These are phyloP conservation scores for Cladobotryum protrusum DNA, from an alignment of 2,329 filamentous ascomycete species.

Conservation along the genomic window DNA sequence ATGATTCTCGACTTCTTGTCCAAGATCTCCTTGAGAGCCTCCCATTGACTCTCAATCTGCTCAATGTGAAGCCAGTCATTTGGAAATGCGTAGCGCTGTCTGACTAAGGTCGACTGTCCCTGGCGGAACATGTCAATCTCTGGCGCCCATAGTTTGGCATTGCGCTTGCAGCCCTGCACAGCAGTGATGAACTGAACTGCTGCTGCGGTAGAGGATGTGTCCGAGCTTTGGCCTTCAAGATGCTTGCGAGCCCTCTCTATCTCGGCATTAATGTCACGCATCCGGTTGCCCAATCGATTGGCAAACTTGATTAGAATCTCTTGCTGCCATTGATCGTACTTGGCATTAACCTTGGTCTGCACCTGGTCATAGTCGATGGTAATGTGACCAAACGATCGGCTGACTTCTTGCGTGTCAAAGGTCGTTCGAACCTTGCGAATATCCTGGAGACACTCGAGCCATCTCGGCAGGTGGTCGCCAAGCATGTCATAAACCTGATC, in stretches of 20 bases:
- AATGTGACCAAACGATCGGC: conserved; percentile 85
- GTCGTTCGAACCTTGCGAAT: conserved; percentile 92
- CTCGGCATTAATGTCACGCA: conserved; percentile 87
- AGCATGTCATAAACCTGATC: conserved; percentile 91
- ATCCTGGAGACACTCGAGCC: conserved; percentile 94
- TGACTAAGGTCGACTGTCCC: conserved; percentile 83
- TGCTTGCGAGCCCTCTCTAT: conserved; percentile 86
- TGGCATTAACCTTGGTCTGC: conserved; percentile 96
- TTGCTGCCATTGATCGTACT: conserved; percentile 99
- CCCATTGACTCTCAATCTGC: conserved; percentile 95
- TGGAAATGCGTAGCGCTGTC: conserved; percentile 90
- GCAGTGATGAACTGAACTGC: conserved; percentile 98
- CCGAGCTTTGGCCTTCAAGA: conserved; percentile 84
- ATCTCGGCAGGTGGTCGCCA: conserved; percentile 83
- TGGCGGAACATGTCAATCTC: conserved; percentile 95
- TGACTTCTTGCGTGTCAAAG: conserved; percentile 95
- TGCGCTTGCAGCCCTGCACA: conserved; percentile 91
- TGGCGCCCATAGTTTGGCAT: conserved; percentile 88
- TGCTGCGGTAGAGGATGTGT: conserved; percentile 91
- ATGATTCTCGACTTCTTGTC: conserved; percentile 91
- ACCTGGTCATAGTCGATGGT: conserved; percentile 98
- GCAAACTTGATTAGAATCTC: conserved; percentile 95
- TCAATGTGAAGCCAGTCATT: conserved; percentile 93
- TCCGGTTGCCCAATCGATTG: conserved; percentile 76
- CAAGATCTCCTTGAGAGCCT: conserved; percentile 84